phyloP scores from a whole-genome alignment of 2,329 filamentous ascomycete genomes.

The Colletotrichum lini region DNA sequence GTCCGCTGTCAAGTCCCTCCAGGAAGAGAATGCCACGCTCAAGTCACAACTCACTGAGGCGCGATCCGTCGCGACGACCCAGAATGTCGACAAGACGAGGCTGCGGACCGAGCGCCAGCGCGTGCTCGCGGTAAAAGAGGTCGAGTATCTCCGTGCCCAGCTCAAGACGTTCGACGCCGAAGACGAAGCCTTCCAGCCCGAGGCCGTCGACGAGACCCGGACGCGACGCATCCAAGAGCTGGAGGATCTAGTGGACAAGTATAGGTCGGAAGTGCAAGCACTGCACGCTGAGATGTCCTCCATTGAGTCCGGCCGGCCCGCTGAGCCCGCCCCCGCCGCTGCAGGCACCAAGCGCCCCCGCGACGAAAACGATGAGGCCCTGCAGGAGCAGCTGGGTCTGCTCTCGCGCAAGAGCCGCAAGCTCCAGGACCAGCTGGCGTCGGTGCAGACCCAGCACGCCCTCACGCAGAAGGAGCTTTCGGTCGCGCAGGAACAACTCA shows the following conservation, averaged over 20 bases:
- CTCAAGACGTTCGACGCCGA: constrained; percentile 90
- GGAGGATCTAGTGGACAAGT: constrained; percentile 88
- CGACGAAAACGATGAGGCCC: constrained; percentile 70
- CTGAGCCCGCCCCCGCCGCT: constrained; percentile 50
- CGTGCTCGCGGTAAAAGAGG: constrained; percentile 88
- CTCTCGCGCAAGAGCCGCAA: constrained; percentile 90
- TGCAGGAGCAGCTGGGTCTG: constrained; percentile 82
- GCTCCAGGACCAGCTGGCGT: constrained; percentile 82
- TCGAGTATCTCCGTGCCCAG: constrained; percentile 93
- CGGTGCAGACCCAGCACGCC: constrained; percentile 77
- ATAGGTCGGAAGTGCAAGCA: constrained; percentile 83
- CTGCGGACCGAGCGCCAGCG: constrained; percentile 89
- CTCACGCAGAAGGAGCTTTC: constrained; percentile 83
- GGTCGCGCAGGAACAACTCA: constrained; percentile 81
- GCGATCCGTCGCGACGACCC: constrained; percentile 63
- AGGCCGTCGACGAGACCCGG: constrained; percentile 83
- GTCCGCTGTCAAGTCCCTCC: constrained; percentile 78
- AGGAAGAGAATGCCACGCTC: constrained; percentile 77
- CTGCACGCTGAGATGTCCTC: constrained; percentile 82
- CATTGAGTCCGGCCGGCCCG: constrained; percentile 63
- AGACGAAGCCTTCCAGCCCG: constrained; percentile 87
- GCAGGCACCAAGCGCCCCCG: constrained; percentile 72
- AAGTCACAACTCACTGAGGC: constrained; percentile 79
- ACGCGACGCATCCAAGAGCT: constrained; percentile 82
- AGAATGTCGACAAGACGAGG: constrained; percentile 75